These are phyloP conservation scores for Bonnemaisonia californica DNA, from an alignment of 31 red algal species.

Conservation along the genomic window DNA sequence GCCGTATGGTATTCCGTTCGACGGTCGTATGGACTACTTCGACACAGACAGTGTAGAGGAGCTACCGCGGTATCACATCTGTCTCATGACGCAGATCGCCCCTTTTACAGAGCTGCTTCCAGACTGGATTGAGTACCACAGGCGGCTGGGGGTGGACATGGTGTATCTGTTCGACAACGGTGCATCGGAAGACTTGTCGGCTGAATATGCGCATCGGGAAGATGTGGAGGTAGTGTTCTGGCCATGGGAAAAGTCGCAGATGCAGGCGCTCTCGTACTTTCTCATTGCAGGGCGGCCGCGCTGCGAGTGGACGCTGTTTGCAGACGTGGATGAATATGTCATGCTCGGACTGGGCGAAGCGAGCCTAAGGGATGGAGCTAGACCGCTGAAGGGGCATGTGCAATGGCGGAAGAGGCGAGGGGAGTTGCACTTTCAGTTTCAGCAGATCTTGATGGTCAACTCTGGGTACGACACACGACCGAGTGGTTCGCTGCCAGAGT, in stretches of 20 bases:
- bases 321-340: conserved; percentile 59
- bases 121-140: conserved; percentile 40
- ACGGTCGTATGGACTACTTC: too few relatives aligned
- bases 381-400: not conserved
- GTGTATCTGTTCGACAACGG: conserved; percentile 52
- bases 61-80: conserved; percentile 35
- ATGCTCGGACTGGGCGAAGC: conserved; percentile 40
- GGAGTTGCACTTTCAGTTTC: not conserved
- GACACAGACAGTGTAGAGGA: not conserved
- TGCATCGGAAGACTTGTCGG: conserved; percentile 22
- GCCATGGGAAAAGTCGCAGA: conserved; percentile 47
- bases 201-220: not conserved
- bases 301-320: conserved; percentile 47
- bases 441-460: not conserved
- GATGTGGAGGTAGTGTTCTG: conserved; percentile 65
- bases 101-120: conserved; percentile 18
- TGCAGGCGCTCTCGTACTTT: conserved; percentile 26
- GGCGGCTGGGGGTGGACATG: conserved; percentile 45
- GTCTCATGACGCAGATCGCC: conserved; percentile 45
- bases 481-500: not conserved
- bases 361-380: not conserved
- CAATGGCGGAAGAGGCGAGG: not conserved
- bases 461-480: not conserved
- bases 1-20: too few relatives aligned
- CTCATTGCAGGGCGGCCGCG: conserved; percentile 24